phyloP scores from a whole-genome alignment of 345 rosid genomes.

The Sisymbrium altissimum region DNA sequence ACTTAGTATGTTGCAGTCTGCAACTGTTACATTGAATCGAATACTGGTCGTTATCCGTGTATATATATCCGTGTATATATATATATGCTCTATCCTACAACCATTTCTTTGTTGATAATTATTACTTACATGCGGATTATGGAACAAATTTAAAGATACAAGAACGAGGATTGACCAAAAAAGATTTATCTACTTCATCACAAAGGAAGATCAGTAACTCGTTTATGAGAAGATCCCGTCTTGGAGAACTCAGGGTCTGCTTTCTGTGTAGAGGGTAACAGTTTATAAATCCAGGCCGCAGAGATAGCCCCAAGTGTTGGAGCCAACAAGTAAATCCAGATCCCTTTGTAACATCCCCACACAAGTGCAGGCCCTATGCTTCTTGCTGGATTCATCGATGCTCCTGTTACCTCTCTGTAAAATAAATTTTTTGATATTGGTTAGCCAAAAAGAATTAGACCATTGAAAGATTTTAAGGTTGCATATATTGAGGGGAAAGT shows the following conservation, averaged over 20 bases:
- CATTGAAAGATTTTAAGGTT: not conserved
- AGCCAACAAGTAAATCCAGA: slow-evolving; percentile 49
- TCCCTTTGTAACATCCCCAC: slow-evolving; percentile 37
- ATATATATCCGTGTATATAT: too few relatives aligned
- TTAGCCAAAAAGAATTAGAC: slow-evolving; percentile 3
- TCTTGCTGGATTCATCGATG: slow-evolving; percentile 78
- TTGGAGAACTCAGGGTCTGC: slow-evolving; percentile 52
- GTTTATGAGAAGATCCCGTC: slow-evolving; percentile 43
- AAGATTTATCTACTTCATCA: slow-evolving; percentile 7
- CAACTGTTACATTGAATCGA: not conserved
- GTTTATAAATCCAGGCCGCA: slow-evolving; percentile 47
- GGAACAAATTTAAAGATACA: not conserved
- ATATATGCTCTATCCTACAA: not conserved
- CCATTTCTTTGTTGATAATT: not conserved
- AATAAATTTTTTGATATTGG: not conserved
- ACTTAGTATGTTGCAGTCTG: not conserved
- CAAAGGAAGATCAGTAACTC: slow-evolving; percentile 28
- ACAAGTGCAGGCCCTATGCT: slow-evolving; percentile 58
- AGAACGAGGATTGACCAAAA: not conserved
- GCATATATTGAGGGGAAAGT: not conserved
- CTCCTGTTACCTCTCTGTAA: slow-evolving; percentile 59
- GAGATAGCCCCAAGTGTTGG: slow-evolving; percentile 50
- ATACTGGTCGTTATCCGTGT: not conserved
- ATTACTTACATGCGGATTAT: not conserved
- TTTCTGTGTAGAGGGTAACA: slow-evolving; percentile 50